Percentiles rank a stretch among this genome's conserved stretches.
Evolutionary conservation across 75 land plant genomes (phyloP).

Genomic region (Pinus taeda): DNA sequence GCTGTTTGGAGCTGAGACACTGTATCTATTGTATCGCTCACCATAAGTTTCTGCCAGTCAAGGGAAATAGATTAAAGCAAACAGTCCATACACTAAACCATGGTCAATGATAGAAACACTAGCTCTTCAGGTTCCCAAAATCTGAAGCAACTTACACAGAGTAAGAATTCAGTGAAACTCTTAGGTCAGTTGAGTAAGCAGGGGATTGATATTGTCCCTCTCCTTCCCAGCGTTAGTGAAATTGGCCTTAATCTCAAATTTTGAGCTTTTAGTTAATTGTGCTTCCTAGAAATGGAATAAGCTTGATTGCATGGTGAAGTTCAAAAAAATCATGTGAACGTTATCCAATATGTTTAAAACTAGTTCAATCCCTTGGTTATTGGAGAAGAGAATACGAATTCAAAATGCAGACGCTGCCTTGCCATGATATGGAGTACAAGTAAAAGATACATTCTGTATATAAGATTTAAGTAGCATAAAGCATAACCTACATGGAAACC

Average conservation of each 20-base stretch:
- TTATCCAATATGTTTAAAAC: not conserved
- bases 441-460: not conserved
- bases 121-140: no score
- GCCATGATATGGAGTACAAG: not conserved
- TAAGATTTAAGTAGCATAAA: not conserved
- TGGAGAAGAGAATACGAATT: not conserved
- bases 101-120: not conserved
- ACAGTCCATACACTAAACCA: not conserved
- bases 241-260: not conserved
- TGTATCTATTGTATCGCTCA: constrained; percentile 58
- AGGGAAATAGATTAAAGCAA: not conserved
- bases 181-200: not conserved
- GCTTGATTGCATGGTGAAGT: not conserved
- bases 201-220: not conserved
- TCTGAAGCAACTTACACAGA: no score
- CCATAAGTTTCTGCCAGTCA: constrained; percentile 74
- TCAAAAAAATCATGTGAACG: not conserved
- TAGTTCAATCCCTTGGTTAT: not conserved
- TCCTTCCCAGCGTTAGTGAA: not conserved
- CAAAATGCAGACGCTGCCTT: not conserved
- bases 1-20: constrained; percentile 60
- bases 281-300: not conserved
- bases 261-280: not conserved
- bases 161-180: not conserved
- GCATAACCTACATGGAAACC: not conserved